phyloP scores from a whole-genome alignment of 768 basidiomycete genomes.

The Suillus fuscotomentosus region DNA sequence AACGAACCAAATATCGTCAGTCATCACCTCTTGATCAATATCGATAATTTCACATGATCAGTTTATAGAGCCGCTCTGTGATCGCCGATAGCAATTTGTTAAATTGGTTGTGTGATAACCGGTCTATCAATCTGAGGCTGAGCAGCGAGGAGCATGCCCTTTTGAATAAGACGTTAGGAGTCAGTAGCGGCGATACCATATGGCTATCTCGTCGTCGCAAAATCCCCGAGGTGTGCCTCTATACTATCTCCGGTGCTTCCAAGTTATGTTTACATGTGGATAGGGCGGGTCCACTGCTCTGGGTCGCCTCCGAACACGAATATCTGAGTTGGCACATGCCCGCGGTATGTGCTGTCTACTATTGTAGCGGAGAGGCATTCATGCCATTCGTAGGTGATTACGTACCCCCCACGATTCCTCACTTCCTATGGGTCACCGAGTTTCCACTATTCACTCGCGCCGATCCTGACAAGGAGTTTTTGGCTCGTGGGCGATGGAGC shows the following conservation, averaged over 20 bases:
- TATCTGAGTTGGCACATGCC: constrained; percentile 65
- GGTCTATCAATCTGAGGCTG: constrained; percentile 18
- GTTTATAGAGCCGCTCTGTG: constrained; percentile 45
- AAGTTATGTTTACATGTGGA: constrained; percentile 19
- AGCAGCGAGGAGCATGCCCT: constrained; percentile 25
- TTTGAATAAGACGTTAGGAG: constrained; percentile 41
- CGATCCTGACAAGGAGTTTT: constrained; percentile 84
- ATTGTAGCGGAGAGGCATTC: constrained; percentile 6
- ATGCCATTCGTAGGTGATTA: constrained; percentile 49
- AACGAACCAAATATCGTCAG: constrained; percentile 28
- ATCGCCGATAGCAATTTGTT: constrained; percentile 45
- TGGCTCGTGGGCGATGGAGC: constrained; percentile 87
- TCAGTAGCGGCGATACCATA: constrained; percentile 52
- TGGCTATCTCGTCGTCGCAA: constrained; percentile 56
- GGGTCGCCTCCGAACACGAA: constrained; percentile 64
- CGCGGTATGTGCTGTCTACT: constrained; percentile 46
- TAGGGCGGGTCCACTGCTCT: constrained; percentile 88
- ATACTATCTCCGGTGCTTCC: constrained; percentile 8
- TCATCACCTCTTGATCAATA: constrained; percentile 2
- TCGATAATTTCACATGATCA: constrained; percentile 10
- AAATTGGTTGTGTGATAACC: constrained; percentile 47
- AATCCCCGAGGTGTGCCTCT: constrained; percentile 47
- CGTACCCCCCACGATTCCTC: constrained; percentile 54
- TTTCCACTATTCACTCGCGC: constrained; percentile 89
- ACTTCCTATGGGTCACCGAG: constrained; percentile 95